Conservation (phyloP, 306 rosid genomes). For the Psophocarpus tetragonolobus region DNA sequence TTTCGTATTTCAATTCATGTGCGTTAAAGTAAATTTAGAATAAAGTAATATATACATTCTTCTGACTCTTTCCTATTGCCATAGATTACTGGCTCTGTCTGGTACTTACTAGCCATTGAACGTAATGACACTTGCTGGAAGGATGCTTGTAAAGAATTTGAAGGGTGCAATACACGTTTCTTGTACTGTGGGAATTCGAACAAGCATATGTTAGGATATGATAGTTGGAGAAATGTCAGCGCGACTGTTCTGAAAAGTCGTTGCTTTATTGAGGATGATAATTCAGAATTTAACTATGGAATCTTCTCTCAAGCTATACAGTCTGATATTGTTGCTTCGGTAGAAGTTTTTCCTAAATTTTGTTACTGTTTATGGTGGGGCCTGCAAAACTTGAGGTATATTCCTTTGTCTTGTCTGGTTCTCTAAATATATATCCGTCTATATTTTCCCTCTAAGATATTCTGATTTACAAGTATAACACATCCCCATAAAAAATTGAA, state of each 20-base stretch:
- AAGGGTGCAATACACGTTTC: constrained; percentile 49
- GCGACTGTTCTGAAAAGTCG: constrained; percentile 38
- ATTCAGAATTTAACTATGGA: constrained; percentile 61
- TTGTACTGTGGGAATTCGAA: constrained; percentile 58
- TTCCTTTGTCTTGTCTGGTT: not conserved
- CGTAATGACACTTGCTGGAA: constrained; percentile 78
- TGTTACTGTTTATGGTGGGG: constrained; percentile 91
- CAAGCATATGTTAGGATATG: constrained; percentile 45
- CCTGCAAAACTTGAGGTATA: constrained; percentile 85
- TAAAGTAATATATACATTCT: not conserved
- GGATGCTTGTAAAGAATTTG: constrained; percentile 46
- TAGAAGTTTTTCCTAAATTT: constrained; percentile 59
- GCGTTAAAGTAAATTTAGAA: not conserved
- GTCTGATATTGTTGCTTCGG: constrained; percentile 56
- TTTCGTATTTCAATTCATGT: not conserved
- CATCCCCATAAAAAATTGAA: not conserved
- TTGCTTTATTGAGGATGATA: constrained; percentile 43
- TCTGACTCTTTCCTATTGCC: constrained; percentile 11
- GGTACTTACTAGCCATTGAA: constrained; percentile 88
- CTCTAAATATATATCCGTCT: not conserved
- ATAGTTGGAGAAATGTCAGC: constrained; percentile 53
- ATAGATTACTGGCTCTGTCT: constrained; percentile 79
- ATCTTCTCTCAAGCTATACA: constrained; percentile 66
- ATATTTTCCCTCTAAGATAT: not conserved
- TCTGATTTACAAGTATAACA: not conserved